phyloP scores from a whole-genome alignment of 805 yeast genomes.

The Metschnikowia cubensis region DNA sequence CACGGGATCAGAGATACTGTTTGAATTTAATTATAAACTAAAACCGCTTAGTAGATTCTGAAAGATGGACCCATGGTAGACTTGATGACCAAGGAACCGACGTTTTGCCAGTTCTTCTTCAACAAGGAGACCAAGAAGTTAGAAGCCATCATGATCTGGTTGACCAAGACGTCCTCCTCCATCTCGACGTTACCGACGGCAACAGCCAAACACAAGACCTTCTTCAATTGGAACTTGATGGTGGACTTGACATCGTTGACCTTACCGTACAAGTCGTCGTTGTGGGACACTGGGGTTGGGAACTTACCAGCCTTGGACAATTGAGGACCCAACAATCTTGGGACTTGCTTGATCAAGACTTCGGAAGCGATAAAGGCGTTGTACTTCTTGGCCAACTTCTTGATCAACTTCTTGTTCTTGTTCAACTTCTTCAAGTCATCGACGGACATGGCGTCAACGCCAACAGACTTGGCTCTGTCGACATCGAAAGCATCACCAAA shows the following conservation, averaged over 20 bases:
- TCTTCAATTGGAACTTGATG: slow-evolving; percentile 99
- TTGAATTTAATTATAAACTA: neutral
- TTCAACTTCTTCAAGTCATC: slow-evolving; percentile 99
- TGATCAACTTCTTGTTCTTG: slow-evolving; percentile 99
- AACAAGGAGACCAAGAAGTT: slow-evolving; percentile 98
- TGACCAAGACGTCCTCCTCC: slow-evolving; percentile 93
- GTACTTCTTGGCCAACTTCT: slow-evolving; percentile 99
- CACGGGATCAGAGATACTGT: neutral
- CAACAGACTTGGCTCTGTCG: slow-evolving; percentile 99
- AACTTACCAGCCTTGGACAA: slow-evolving; percentile 99
- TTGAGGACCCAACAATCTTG: slow-evolving; percentile 99
- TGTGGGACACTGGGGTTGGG: slow-evolving; percentile 99
- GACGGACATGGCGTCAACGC: slow-evolving; percentile 99
- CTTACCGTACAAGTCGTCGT: slow-evolving; percentile 95
- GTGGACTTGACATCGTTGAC: slow-evolving; percentile 97
- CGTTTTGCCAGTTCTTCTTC: slow-evolving; percentile 99
- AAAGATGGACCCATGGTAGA: slow-evolving; percentile 99
- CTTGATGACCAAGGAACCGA: slow-evolving; percentile 98
- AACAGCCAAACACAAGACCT: slow-evolving; percentile 98
- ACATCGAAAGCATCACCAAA: slow-evolving; percentile 99
- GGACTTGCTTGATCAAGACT: slow-evolving; percentile 98
- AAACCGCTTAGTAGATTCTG: slow-evolving; percentile 84
- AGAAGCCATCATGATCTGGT: slow-evolving; percentile 97
- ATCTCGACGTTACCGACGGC: slow-evolving; percentile 99
- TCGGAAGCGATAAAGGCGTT: slow-evolving; percentile 99